Evolutionary conservation across 345 rosid genomes (phyloP).

Genomic region (Eucalyptus globulus): DNA sequence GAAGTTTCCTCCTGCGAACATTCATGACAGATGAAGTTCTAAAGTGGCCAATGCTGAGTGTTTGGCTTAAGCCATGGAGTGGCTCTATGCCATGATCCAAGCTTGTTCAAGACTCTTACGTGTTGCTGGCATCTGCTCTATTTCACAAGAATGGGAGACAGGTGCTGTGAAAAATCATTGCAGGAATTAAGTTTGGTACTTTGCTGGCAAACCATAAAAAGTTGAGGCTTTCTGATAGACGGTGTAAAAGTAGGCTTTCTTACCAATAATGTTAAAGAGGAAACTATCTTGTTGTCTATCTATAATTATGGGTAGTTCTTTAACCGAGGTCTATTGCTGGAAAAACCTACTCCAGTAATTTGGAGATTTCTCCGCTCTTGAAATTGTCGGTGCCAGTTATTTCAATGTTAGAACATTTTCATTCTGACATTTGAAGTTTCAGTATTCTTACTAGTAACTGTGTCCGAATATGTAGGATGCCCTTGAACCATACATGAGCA

Average conservation of each 20-base stretch:
- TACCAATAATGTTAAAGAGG: neutral
- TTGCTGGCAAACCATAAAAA: neutral
- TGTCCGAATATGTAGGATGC: conserved; percentile 39
- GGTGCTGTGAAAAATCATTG: neutral
- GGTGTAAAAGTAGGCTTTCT: neutral
- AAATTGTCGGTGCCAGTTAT: neutral
- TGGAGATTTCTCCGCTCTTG: neutral
- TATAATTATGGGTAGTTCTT: neutral
- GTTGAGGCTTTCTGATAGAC: neutral
- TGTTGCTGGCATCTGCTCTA: neutral
- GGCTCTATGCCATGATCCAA: neutral
- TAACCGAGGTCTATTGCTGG: neutral
- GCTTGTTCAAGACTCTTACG: neutral
- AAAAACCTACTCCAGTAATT: neutral
- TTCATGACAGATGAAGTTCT: neutral
- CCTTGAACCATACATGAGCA: conserved; percentile 84
- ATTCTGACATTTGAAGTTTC: neutral
- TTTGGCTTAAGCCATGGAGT: neutral
- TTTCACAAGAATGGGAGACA: neutral
- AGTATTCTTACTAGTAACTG: neutral
- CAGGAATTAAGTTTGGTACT: neutral
- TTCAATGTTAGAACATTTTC: neutral
- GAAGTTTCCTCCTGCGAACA: neutral
- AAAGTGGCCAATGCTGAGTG: neutral
- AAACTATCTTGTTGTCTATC: neutral